phyloP scores from a whole-genome alignment of 2,329 filamentous ascomycete species.

The Aspergillus sp. region DNA sequence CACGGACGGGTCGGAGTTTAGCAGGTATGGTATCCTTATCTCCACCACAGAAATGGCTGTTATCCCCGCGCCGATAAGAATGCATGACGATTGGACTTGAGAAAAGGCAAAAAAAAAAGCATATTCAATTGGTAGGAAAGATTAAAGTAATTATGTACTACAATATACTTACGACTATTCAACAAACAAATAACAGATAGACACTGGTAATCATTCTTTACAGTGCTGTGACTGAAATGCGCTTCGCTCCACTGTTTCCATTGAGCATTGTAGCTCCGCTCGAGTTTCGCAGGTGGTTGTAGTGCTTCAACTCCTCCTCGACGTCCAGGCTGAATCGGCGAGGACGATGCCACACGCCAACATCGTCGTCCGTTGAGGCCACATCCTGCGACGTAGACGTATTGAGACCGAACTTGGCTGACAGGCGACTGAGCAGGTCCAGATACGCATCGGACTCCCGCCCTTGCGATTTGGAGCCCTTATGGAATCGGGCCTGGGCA shows the following conservation, averaged over 20 bases:
- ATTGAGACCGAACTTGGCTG: slow-evolving; percentile 21
- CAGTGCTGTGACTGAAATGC: slow-evolving; percentile 15
- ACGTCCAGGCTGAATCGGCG: slow-evolving; percentile 27
- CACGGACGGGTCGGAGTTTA: no score
- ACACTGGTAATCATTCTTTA: slow-evolving; percentile 1
- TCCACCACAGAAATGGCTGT: no score
- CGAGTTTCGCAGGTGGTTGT: slow-evolving; percentile 23
- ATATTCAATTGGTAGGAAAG: no score
- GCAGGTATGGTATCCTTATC: no score
- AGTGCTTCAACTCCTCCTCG: slow-evolving; percentile 20
- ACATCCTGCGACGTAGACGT: slow-evolving; percentile 15
- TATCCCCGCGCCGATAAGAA: no score
- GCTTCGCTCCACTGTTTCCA: slow-evolving; percentile 18
- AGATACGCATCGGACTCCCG: slow-evolving; percentile 13
- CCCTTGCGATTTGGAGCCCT: slow-evolving; percentile 9
- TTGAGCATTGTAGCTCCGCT: slow-evolving; percentile 21
- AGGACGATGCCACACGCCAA: slow-evolving; percentile 26
- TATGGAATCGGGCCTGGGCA: slow-evolving; percentile 17
- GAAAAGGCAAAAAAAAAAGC: no score
- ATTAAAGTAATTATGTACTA: no score
- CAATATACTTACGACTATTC: no score
- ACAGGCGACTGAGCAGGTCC: slow-evolving; percentile 16
- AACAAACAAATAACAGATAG: no score
- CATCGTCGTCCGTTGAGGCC: slow-evolving; percentile 14
- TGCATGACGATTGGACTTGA: no score